Conservation (phyloP, 495 filamentous ascomycete species). For the Neurospora sp. region DNA sequence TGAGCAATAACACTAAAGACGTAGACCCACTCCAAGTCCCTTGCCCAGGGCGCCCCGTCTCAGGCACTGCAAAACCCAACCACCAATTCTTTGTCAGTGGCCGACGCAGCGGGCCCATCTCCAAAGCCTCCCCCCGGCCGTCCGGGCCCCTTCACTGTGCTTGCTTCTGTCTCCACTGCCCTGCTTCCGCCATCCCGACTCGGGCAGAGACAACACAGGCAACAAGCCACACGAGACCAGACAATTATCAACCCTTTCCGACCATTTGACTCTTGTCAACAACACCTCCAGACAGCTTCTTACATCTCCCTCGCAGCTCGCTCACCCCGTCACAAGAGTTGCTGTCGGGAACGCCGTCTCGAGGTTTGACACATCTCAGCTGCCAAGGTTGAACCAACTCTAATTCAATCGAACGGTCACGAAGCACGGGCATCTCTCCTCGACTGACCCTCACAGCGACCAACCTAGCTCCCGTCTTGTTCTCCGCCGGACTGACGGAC, state of each 20-base stretch:
- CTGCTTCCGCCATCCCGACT: slow-evolving; percentile 1
- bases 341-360: neutral
- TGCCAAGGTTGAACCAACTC: neutral
- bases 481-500: neutral
- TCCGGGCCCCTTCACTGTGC: neutral
- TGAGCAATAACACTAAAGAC: neutral
- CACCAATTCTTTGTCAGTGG: slow-evolving; percentile 16
- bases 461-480: neutral
- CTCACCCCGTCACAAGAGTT: neutral
- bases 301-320: neutral
- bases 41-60: neutral
- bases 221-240: neutral
- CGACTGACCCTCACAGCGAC: neutral
- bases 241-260: neutral
- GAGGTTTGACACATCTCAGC: neutral
- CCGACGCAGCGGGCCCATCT: neutral
- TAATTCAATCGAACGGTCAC: neutral
- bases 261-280: neutral
- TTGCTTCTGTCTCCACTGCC: slow-evolving; percentile 2
- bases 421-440: neutral
- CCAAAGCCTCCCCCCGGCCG: neutral
- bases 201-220: neutral
- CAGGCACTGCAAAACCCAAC: slow-evolving; percentile 3
- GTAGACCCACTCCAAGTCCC: neutral
- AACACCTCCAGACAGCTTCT: neutral